These are phyloP conservation scores for Schoenoplectus triqueter DNA, from an alignment of 202 grass and related monocot genomes.

Conservation along the genomic window DNA sequence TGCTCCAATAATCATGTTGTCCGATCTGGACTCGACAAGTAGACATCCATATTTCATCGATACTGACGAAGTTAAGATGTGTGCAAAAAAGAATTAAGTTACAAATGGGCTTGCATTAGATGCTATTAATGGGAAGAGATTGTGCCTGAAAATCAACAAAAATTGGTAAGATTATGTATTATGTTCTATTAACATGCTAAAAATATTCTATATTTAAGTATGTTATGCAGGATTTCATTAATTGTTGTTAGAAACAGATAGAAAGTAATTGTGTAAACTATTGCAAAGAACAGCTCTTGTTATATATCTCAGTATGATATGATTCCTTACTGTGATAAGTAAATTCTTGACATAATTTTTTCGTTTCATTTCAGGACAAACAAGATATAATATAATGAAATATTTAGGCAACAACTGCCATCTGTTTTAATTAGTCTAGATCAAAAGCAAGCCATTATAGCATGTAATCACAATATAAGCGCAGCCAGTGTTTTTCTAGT, in stretches of 20 bases:
- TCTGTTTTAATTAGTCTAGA: background rate
- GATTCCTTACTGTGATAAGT: background rate
- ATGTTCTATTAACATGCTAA: constrained; percentile 2
- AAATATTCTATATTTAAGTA: background rate
- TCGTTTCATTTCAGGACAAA: background rate
- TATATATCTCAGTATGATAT: background rate
- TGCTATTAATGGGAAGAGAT: constrained; percentile 26
- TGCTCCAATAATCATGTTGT: constrained; percentile 15
- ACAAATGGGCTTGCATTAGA: background rate
- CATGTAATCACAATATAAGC: background rate
- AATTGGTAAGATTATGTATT: background rate
- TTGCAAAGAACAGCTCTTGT: background rate
- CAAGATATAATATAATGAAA: background rate
- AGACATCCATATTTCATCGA: background rate
- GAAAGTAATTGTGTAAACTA: background rate
- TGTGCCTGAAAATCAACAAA: constrained; percentile 20
- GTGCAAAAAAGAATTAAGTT: background rate
- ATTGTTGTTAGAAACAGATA: background rate
- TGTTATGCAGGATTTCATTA: background rate
- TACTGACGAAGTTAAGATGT: background rate
- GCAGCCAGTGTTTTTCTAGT: background rate
- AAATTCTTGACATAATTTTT: background rate
- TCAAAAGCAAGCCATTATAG: background rate
- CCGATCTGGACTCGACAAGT: constrained; percentile 3
- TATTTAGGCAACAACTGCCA: background rate